Evolutionary conservation across 164 flowering plant species (phyloP).

Genomic region (Amborella trichopoda): DNA sequence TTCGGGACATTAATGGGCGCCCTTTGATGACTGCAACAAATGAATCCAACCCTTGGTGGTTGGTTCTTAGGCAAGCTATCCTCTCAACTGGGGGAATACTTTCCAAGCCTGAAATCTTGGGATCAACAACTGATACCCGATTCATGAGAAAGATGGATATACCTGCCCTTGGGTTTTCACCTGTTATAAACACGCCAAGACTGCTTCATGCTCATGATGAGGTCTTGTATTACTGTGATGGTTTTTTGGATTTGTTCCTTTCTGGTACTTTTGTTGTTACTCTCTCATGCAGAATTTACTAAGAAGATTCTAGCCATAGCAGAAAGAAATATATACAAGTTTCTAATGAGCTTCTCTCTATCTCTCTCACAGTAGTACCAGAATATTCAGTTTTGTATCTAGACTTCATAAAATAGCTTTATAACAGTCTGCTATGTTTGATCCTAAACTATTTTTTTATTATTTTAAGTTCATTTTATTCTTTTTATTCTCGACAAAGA

Average conservation of each 20-base stretch:
- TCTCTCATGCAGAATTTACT: too few species aligned
- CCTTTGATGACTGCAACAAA: constrained; percentile 67
- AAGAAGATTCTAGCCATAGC: too few species aligned
- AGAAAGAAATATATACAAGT: too few species aligned
- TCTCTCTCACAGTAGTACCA: too few species aligned
- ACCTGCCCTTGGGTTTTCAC: constrained; percentile 89
- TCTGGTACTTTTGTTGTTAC: background rate
- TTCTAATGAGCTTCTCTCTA: too few species aligned
- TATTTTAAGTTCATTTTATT: background rate
- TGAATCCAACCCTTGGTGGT: constrained; percentile 93
- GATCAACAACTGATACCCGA: constrained; percentile 93
- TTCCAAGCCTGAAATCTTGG: constrained; percentile 76
- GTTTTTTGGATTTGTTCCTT: too few species aligned
- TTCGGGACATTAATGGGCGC: constrained; percentile 52
- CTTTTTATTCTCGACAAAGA: too few species aligned
- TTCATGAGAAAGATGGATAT: constrained; percentile 64
- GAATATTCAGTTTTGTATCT: too few species aligned
- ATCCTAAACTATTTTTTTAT: background rate
- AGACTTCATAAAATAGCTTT: too few species aligned
- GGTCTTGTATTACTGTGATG: constrained; percentile 30
- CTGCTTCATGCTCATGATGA: constrained; percentile 92
- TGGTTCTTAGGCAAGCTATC: constrained; percentile 60
- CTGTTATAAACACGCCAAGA: constrained; percentile 82
- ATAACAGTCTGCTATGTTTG: too few species aligned
- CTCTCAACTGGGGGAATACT: constrained; percentile 69